Evolutionary conservation across 148 eudicot species (phyloP).

Genomic region (Cornus controversa): DNA sequence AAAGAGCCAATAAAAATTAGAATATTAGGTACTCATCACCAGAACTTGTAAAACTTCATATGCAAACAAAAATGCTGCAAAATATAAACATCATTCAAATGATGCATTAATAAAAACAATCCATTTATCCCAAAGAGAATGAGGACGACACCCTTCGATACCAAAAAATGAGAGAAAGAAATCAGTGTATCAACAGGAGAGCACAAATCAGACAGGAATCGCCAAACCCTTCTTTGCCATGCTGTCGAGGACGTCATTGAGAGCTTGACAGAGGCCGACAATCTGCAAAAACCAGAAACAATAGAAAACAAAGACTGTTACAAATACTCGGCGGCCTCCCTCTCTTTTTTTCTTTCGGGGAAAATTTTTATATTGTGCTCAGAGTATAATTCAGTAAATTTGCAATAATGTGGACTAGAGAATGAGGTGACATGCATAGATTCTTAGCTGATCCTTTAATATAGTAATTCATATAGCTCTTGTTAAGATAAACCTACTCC

Average conservation of each 20-base stretch:
- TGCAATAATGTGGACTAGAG: not conserved
- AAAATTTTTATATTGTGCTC: not conserved
- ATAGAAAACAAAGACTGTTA: not conserved
- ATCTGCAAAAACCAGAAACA: conserved; percentile 49
- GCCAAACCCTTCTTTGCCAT: conserved; percentile 88
- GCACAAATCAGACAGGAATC: conserved; percentile 66
- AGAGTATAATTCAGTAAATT: not conserved
- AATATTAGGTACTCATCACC: too few species aligned
- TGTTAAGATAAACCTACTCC: not conserved
- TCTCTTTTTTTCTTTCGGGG: not conserved
- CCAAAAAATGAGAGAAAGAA: not conserved
- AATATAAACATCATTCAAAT: too few species aligned
- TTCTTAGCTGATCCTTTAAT: not conserved
- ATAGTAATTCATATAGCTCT: not conserved
- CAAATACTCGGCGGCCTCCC: not conserved
- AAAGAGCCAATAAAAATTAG: too few species aligned
- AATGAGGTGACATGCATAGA: not conserved
- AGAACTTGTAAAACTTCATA: too few species aligned
- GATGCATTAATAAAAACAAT: too few species aligned
- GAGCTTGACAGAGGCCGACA: conserved; percentile 87
- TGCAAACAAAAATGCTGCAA: too few species aligned
- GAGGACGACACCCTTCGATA: too few species aligned
- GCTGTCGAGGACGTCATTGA: conserved; percentile 84
- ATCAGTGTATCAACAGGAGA: not conserved
- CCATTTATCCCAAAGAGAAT: too few species aligned